These are phyloP conservation scores for Ilyonectria destructans DNA, from an alignment of 2,329 filamentous ascomycete species.

Conservation along the genomic window DNA sequence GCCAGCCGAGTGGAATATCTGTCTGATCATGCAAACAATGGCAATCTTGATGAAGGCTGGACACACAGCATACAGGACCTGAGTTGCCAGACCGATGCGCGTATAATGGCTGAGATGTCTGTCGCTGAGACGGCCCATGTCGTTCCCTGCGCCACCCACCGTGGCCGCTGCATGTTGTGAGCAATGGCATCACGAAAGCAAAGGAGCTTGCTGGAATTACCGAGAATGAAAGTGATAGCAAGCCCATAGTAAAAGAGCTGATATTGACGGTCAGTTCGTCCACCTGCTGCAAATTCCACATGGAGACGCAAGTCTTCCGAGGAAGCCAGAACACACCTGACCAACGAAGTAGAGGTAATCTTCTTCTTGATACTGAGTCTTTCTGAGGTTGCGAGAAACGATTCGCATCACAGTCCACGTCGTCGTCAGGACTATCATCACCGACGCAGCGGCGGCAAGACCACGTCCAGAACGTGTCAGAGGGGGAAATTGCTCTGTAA, in stretches of 20 bases:
- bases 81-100: conserved; percentile 28
- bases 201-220: neutral
- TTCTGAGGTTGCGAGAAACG: conserved; percentile 23
- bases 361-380: conserved; percentile 13
- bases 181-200: neutral
- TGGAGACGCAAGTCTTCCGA: neutral
- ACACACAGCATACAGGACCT: conserved; percentile 30
- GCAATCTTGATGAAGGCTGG: conserved; percentile 34
- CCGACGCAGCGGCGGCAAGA: conserved; percentile 9
- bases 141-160: conserved; percentile 20
- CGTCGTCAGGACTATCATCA: conserved; percentile 27
- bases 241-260: conserved; percentile 24
- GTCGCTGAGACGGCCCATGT: conserved; percentile 12
- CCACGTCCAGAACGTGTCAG: conserved; percentile 4
- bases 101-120: conserved; percentile 20
- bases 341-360: conserved; percentile 30
- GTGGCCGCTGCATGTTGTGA: conserved; percentile 5
- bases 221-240: conserved; percentile 16
- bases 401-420: conserved; percentile 25
- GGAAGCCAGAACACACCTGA: conserved; percentile 7
- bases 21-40: conserved; percentile 32
- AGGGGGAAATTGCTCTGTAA: conserved; percentile 10
- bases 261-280: neutral
- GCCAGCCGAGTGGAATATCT: conserved; percentile 29
- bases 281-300: neutral